These are phyloP conservation scores for Torulaspora gathmanii DNA, from an alignment of 805 yeast genomes.

Conservation along the genomic window DNA sequence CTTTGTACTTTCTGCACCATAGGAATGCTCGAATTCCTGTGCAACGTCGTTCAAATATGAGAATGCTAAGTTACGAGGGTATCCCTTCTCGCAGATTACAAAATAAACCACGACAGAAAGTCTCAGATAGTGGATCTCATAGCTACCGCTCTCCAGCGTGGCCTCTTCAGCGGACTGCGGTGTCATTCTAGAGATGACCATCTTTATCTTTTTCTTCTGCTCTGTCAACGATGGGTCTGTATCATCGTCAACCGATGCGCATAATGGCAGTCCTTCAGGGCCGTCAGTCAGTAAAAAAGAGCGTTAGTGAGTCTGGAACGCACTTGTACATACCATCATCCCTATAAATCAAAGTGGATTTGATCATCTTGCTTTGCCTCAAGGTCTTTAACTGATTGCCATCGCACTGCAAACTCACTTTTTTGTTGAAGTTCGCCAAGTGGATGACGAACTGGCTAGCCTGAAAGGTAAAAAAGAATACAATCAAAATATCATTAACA, in stretches of 20 bases:
- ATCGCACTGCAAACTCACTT: background rate
- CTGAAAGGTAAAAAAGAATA: background rate
- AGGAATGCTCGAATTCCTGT: slow-evolving; percentile 73
- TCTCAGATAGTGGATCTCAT: slow-evolving; percentile 69
- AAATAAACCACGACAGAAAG: slow-evolving; percentile 65
- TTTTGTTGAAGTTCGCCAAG: slow-evolving; percentile 1
- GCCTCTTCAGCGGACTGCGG: slow-evolving; percentile 81
- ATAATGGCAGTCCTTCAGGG: slow-evolving; percentile 67
- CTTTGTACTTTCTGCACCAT: slow-evolving; percentile 59
- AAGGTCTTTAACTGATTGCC: background rate
- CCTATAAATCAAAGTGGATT: slow-evolving; percentile 61
- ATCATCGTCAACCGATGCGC: slow-evolving; percentile 87
- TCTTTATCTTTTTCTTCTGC: slow-evolving; percentile 79
- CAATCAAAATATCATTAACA: background rate
- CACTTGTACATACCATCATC: slow-evolving; percentile 50
- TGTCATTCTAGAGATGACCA: slow-evolving; percentile 66
- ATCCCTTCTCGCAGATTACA: slow-evolving; percentile 69
- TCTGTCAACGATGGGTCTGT: slow-evolving; percentile 56
- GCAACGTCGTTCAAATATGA: slow-evolving; percentile 79
- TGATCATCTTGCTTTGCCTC: slow-evolving; percentile 44
- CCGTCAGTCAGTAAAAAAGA: background rate
- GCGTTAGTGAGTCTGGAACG: background rate
- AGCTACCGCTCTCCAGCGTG: slow-evolving; percentile 70
- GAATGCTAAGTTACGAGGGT: slow-evolving; percentile 85
- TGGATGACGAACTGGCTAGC: background rate